phyloP scores from a whole-genome alignment of 2,329 filamentous ascomycete genomes.

The Penicillium verrucosum region DNA sequence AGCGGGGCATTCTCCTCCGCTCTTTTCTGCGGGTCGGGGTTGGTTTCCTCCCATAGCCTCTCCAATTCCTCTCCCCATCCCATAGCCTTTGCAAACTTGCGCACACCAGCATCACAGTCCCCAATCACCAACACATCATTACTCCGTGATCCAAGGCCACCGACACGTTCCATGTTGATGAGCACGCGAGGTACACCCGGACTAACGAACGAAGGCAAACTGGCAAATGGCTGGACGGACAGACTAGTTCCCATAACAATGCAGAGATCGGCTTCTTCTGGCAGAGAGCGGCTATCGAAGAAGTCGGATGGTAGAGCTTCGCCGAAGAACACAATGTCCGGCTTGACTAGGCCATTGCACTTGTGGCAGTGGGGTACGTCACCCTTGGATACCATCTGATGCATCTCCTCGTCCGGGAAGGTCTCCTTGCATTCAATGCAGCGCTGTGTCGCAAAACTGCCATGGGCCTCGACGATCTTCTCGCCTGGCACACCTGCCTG shows the following conservation, averaged over 20 bases:
- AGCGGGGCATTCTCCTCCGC: conserved; percentile 36
- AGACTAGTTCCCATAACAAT: conserved; percentile 89
- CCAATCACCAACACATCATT: conserved; percentile 85
- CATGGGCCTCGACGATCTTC: conserved; percentile 88
- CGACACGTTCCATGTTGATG: conserved; percentile 83
- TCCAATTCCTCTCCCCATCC: conserved; percentile 88
- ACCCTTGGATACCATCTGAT: conserved; percentile 61
- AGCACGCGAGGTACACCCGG: conserved; percentile 70
- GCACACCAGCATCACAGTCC: conserved; percentile 78
- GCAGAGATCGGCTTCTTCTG: conserved; percentile 66
- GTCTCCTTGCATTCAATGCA: conserved; percentile 81
- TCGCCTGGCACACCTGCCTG: conserved; percentile 77
- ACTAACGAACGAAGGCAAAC: conserved; percentile 63
- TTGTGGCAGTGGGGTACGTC: conserved; percentile 67
- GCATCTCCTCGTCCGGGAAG: conserved; percentile 74
- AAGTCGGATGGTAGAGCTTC: conserved; percentile 68
- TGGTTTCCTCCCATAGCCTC: conserved; percentile 65
- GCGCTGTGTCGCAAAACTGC: conserved; percentile 85
- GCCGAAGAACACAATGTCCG: conserved; percentile 93
- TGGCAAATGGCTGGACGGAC: conserved; percentile 83
- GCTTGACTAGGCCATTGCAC: conserved; percentile 82
- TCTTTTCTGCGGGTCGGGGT: conserved; percentile 58
- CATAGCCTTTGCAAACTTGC: conserved; percentile 71
- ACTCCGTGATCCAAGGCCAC: conserved; percentile 68
- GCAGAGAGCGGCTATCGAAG: conserved; percentile 55